A percentile compares a stretch with the other conserved stretches of the same genome.
phyloP scores from a whole-genome alignment of 345 rosid species.

The Carallia pectinifolia region DNA sequence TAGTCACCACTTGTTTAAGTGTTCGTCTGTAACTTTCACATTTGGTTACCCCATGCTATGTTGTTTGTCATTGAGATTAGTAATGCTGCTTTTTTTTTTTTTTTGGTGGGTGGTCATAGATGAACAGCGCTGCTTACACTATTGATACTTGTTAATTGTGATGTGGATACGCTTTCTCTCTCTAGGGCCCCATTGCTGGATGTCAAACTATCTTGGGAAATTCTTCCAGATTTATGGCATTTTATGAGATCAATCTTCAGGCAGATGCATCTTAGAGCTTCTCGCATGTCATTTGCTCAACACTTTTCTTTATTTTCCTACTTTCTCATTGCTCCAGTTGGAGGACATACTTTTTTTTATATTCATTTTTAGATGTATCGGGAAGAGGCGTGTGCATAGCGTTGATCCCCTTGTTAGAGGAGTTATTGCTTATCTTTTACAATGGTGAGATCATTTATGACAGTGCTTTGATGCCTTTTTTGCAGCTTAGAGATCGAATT shows the following conservation, averaged over 20 bases:
- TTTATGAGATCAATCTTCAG: conserved; percentile 86
- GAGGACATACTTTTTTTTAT: conserved; percentile 69
- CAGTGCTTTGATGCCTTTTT: too few relatives aligned
- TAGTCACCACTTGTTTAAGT: neutral
- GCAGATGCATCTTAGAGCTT: conserved; percentile 31
- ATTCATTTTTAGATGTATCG: conserved; percentile 80
- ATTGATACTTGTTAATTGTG: neutral
- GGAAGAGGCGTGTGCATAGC: conserved; percentile 57
- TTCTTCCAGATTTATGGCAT: conserved; percentile 90
- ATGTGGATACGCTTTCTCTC: neutral
- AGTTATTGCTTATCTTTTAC: too few relatives aligned
- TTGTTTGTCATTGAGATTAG: too few relatives aligned
- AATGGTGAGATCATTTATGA: too few relatives aligned
- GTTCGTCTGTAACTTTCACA: conserved; percentile 6
- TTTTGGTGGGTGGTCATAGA: too few relatives aligned
- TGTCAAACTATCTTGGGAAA: too few relatives aligned
- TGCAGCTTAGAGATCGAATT: too few relatives aligned
- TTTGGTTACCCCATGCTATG: neutral
- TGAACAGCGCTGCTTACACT: too few relatives aligned
- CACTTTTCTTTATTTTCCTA: too few relatives aligned
- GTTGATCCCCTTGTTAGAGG: too few relatives aligned
- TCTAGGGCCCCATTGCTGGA: conserved; percentile 73
- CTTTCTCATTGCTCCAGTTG: conserved; percentile 46
- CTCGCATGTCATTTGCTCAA: too few relatives aligned
- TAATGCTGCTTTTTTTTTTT: too few relatives aligned